Conservation (phyloP, 1,284 basidiomycete genomes). For the Anthracocystis panici-leucophaei region DNA sequence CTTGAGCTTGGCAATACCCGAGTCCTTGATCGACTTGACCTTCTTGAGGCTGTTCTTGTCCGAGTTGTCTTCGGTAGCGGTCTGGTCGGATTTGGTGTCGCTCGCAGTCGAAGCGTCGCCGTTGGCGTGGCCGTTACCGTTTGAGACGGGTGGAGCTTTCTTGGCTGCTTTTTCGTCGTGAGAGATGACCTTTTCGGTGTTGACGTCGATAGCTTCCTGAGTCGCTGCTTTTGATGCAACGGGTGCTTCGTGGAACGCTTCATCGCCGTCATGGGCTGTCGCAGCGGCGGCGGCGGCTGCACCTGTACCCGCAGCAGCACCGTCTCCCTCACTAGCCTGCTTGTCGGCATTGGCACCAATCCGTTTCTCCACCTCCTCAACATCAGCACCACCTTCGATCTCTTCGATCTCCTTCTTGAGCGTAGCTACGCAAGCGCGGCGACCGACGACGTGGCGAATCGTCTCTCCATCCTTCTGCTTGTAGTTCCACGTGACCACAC, state of each 20-base stretch:
- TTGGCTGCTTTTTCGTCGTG: conserved; percentile 46
- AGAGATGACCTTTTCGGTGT: conserved; percentile 48
- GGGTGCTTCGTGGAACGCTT: conserved; percentile 50
- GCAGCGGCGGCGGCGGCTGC: conserved; percentile 27
- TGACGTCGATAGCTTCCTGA: conserved; percentile 33
- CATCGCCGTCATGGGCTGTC: conserved; percentile 21
- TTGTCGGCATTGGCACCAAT: conserved; percentile 29
- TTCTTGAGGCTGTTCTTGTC: conserved; percentile 32
- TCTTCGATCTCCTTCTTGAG: conserved; percentile 60
- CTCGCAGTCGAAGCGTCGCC: neutral
- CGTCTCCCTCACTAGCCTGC: conserved; percentile 14
- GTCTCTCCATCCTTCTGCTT: conserved; percentile 62
- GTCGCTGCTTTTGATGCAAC: conserved; percentile 33
- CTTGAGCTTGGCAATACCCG: conserved; percentile 49
- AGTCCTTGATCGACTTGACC: conserved; percentile 37
- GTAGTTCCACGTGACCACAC: conserved; percentile 64
- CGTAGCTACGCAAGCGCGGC: conserved; percentile 46
- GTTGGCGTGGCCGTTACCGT: conserved; percentile 18
- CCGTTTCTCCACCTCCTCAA: conserved; percentile 31
- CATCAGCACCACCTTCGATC: conserved; percentile 50
- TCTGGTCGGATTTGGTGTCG: neutral
- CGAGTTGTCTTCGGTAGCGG: conserved; percentile 19
- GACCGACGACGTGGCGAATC: conserved; percentile 62
- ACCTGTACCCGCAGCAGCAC: conserved; percentile 27
- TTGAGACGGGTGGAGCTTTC: conserved; percentile 8